Evolutionary conservation across 2,329 filamentous ascomycete species (phyloP), one percentile per base, ranked within the genome.

Genomic region (Neopestalotiopsis sp.): DNA sequence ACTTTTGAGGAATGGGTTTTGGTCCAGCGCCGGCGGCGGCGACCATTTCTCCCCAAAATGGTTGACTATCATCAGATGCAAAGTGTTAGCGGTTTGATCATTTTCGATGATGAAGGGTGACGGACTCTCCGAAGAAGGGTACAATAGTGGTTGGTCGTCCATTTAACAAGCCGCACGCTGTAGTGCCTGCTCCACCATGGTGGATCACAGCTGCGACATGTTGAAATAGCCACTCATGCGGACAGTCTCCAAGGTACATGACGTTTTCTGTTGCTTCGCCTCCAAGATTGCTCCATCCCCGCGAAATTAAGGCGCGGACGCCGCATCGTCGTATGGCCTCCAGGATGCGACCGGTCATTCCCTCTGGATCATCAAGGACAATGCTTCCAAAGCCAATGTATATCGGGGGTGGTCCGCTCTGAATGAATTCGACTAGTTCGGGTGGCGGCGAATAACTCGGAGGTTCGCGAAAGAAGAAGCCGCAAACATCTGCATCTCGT

Each of bases 381-480:
- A 62, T 62, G 59, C 59, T 62, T 6, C 59, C 59, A n/a, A 96
- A 96, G 0, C 93, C 93, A 70, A 95, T 93, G 75, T 95, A 95
- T 0, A 95, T 87, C 0, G 93, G 93, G 3, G 92, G 89, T 1
- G 91, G 88, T 0, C 93, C 92, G 30, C 85, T 86, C 17, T 86
- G 85, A 1, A 96, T 82, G 73, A 95, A 95, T 0, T 84, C 83
- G 1, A 85, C 85, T n/a, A 96, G 83, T 2, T 91, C 90, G 1
- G 88, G 85, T 0, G 89, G 86, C 0, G 93, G 92, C 0, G 84
- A 89, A 73, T 90, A 95, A 3, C 87, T 86, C 0, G 88, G 88
- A 1, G 91, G 81, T 65, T 92, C 87, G 7, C 95, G 86, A 74
- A 95, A 94, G 78, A 87, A 94, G 79, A 95, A 95, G 0, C 93